These are phyloP conservation scores for Suhomyces bolitotheri DNA, from an alignment of 1,139 yeast species.

Conservation along the genomic window DNA sequence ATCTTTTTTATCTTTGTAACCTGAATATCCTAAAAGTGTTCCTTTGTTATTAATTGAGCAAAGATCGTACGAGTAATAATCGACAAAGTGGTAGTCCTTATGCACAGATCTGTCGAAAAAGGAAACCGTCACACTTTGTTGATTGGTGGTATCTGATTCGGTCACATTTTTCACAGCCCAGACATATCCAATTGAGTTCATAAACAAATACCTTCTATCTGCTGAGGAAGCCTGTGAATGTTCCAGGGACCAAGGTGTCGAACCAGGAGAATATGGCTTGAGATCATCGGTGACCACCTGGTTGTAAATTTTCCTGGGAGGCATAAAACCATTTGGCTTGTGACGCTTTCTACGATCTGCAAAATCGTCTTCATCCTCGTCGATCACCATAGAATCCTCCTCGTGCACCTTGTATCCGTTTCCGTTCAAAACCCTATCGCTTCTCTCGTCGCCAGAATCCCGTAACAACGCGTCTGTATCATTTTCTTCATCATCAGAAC, in stretches of 20 bases:
- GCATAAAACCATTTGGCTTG: conserved; percentile 22
- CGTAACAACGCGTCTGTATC: conserved; percentile 25
- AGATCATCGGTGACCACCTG: conserved; percentile 12
- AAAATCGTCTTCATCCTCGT: conserved; percentile 32
- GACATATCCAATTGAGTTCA: conserved; percentile 79
- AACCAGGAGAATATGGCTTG: conserved; percentile 68
- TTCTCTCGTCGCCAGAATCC: conserved; percentile 20
- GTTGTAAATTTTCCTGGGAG: conserved; percentile 4
- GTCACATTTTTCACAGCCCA: conserved; percentile 70
- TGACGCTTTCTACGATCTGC: conserved; percentile 29
- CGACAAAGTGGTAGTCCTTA: conserved; percentile 85
- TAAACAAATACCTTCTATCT: conserved; percentile 71
- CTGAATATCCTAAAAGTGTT: conserved; percentile 57
- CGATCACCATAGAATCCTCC: conserved; percentile 40
- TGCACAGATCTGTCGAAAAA: conserved; percentile 82
- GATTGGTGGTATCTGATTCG: conserved; percentile 19
- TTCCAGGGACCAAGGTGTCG: conserved; percentile 72
- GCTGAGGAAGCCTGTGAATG: conserved; percentile 27
- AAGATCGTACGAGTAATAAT: conserved; percentile 65
- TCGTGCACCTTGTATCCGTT: conserved; percentile 21
- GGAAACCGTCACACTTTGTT: conserved; percentile 76
- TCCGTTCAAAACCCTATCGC: conserved; percentile 6
- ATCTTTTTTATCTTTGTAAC: conserved; percentile 22
- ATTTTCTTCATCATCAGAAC: conserved; percentile 25
- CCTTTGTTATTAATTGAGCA: conserved; percentile 74